Conservation (phyloP, 2,329 filamentous ascomycete genomes). For the Xylaria sp. region DNA sequence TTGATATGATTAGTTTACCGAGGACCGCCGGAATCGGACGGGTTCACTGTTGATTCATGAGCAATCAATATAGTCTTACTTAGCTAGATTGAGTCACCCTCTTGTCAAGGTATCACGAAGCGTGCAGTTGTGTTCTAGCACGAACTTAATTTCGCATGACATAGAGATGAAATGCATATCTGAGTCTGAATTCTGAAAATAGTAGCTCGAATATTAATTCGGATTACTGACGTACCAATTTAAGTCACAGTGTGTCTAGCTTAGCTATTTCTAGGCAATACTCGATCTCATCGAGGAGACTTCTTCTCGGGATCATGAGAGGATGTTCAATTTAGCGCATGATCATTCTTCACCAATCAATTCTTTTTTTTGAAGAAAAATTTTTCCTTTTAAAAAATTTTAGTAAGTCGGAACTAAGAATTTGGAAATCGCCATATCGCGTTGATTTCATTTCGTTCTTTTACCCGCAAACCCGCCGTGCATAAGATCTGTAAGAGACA, state of each 20-base stretch:
- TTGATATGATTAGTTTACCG: conserved; percentile 42
- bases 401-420: conserved; percentile 2
- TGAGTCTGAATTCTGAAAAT: neutral
- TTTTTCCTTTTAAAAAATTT: neutral
- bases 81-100: neutral
- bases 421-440: neutral
- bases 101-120: neutral
- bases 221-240: neutral
- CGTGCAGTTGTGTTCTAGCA: neutral
- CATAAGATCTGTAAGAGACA: neutral
- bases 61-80: neutral
- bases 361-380: no score
- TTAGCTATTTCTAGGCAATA: neutral
- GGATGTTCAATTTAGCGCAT: neutral
- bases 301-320: neutral
- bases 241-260: neutral
- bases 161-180: neutral
- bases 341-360: neutral
- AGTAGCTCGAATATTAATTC: neutral
- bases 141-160: neutral
- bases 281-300: neutral
- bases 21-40: conserved; percentile 49
- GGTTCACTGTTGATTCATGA: conserved; percentile 42
- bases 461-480: neutral
- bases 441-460: neutral